phyloP scores from a whole-genome alignment of 352 stramenopile genomes.

The Globisporangium middletonii region DNA sequence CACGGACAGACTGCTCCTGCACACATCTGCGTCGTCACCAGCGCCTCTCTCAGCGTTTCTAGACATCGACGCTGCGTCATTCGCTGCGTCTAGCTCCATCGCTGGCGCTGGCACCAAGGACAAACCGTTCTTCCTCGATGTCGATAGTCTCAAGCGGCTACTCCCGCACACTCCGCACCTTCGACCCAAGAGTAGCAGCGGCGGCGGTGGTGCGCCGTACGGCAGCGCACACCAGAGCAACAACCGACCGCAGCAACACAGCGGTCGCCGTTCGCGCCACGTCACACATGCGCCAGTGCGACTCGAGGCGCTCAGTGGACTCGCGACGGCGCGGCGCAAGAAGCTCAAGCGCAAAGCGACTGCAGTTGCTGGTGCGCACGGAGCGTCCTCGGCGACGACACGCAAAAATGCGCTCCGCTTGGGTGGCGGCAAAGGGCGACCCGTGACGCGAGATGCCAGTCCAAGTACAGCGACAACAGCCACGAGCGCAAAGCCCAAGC shows the following conservation, averaged over 20 bases:
- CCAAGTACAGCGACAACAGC: neutral
- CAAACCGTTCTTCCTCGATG: slow-evolving; percentile 64
- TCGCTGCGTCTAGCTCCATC: slow-evolving; percentile 8
- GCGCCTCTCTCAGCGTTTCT: neutral
- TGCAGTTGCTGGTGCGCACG: neutral
- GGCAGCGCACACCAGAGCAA: slow-evolving; percentile 12
- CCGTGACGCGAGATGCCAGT: slow-evolving; percentile 7
- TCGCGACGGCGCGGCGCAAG: slow-evolving; percentile 4
- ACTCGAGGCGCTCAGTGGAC: slow-evolving; percentile 37
- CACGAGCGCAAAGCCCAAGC: slow-evolving; percentile 8
- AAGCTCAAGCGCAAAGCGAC: slow-evolving; percentile 9
- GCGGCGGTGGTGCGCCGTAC: slow-evolving; percentile 2
- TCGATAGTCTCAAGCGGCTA: slow-evolving; percentile 55
- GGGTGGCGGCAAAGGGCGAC: slow-evolving; percentile 30
- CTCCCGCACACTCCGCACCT: slow-evolving; percentile 23
- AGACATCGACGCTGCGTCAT: neutral
- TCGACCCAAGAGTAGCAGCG: slow-evolving; percentile 9
- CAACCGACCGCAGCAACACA: slow-evolving; percentile 2
- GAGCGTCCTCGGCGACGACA: slow-evolving; percentile 7
- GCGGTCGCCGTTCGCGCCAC: slow-evolving; percentile 6
- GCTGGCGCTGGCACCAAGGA: neutral
- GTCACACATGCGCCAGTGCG: slow-evolving; percentile 19
- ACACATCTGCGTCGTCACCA: neutral
- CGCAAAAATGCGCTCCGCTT: slow-evolving; percentile 46
- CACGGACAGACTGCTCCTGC: slow-evolving; percentile 4